A percentile compares a stretch with the other conserved stretches of the same genome.
Conservation (phyloP, 352 stramenopile genomes). For the Phytopythium aichiense region DNA sequence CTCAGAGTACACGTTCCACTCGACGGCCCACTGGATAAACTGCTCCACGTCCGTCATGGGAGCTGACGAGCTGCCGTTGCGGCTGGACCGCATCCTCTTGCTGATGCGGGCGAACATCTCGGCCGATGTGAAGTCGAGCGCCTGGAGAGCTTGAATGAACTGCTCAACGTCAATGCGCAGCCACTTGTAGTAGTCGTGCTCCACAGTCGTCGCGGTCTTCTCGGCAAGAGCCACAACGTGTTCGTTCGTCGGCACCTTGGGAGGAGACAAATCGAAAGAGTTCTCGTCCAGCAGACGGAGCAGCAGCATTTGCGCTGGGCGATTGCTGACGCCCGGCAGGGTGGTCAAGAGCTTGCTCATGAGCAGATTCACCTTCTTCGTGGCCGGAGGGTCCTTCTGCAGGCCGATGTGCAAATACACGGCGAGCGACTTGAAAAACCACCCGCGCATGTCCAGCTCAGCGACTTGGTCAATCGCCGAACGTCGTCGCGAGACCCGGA, state of each 20-base stretch:
- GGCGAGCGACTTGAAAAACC: constrained; percentile 78
- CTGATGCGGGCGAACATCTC: constrained; percentile 12
- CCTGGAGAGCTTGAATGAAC: constrained; percentile 62
- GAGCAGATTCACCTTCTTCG: constrained; percentile 64
- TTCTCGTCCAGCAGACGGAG: constrained; percentile 63
- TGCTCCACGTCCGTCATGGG: constrained; percentile 29
- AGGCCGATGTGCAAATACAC: constrained; percentile 74
- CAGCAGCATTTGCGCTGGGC: constrained; percentile 64
- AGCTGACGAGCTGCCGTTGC: constrained; percentile 32
- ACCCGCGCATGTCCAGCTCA: constrained; percentile 75
- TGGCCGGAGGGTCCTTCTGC: constrained; percentile 62
- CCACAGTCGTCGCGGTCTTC: constrained; percentile 48
- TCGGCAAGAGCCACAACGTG: constrained; percentile 68
- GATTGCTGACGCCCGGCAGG: constrained; percentile 14
- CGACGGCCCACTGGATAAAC: constrained; percentile 74
- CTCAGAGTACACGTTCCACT: constrained; percentile 86
- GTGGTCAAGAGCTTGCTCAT: constrained; percentile 50
- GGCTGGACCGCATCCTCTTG: constrained; percentile 10
- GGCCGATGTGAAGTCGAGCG: constrained; percentile 44
- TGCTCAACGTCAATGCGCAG: constrained; percentile 74
- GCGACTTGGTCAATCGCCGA: constrained; percentile 33
- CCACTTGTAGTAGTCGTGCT: constrained; percentile 72
- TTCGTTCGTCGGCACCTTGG: constrained; percentile 59
- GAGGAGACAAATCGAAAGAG: constrained; percentile 57
- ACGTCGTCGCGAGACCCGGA: constrained; percentile 35